Evolutionary conservation across 768 basidiomycete genomes (phyloP), one percentile per base, ranked within the genome.

Genomic region (Porphyrellus cyaneotinctus): DNA sequence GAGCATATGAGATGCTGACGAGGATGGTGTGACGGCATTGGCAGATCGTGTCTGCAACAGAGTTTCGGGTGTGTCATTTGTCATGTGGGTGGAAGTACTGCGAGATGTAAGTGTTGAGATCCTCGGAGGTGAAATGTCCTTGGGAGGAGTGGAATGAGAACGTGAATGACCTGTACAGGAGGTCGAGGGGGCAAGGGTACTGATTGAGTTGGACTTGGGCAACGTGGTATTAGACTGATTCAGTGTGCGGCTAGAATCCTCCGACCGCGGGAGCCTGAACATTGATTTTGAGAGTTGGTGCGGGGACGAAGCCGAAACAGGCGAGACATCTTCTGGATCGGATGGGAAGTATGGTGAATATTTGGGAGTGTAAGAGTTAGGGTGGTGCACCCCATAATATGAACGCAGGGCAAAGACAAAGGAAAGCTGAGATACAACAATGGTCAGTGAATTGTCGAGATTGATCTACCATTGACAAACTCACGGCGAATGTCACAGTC

Each of bases 401-500:
- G 50, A 54, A 46, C 47, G 54, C 12, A 61, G 17, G 14, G 54
- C 53, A n/a, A 52, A 59, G 24, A 63, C 32, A 44, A 67, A 69
- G 28, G 52, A 56, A 17, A 65, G 26, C 67, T 69, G 45, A 15
- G n/a, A 52, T 20, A 43, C 28, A 28, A 26, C 7, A 20, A 45
- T 13, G 12, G 31, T 68, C n/a, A 63, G 53, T 11, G 11, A 33
- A 33, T 12, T 28, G 15, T 35, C 23, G 17, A 33, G 26, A 42
- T 15, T 9, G 9, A 26, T 17, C 12, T 36, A 22, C 5, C 39
- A 42, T 5, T 20, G 41, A 45, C 30, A 51, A 11, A 76, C 86
- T 66, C 61, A 89, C 87, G 49, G 81, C 65, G 44, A 83, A 58
- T 24, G 70, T 53, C 36, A 72, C 53, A 2, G 87, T 88, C 22